Percentiles rank a stretch among this genome's conserved stretches.
Conservation (phyloP, 192 early-diverging fungal genomes). For the Mortierella hygrophila region DNA sequence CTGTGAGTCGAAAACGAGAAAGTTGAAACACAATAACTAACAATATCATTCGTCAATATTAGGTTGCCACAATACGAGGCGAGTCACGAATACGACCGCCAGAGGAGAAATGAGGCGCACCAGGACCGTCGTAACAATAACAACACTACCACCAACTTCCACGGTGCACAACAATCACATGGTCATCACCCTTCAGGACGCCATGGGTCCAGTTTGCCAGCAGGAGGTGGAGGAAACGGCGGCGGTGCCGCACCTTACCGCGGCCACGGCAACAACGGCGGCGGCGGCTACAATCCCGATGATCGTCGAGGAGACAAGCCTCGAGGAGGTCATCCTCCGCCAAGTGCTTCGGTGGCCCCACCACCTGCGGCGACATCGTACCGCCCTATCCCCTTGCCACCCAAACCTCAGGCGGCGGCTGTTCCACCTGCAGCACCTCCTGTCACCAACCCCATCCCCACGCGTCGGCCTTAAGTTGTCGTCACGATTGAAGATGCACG, state of each 20-base stretch:
- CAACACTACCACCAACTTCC: slow-evolving; percentile 22
- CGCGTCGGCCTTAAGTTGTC: not conserved
- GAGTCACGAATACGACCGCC: slow-evolving; percentile 84
- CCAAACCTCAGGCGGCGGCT: slow-evolving; percentile 28
- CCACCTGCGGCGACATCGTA: slow-evolving; percentile 11
- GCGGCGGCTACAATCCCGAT: slow-evolving; percentile 15
- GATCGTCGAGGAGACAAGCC: slow-evolving; percentile 46
- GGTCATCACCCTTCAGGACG: slow-evolving; percentile 25
- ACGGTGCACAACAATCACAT: slow-evolving; percentile 4
- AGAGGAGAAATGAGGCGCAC: slow-evolving; percentile 53
- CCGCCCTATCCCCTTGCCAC: slow-evolving; percentile 46
- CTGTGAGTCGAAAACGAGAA: not conserved
- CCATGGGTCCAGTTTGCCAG: slow-evolving; percentile 9
- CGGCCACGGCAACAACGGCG: not conserved
- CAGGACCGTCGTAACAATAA: slow-evolving; percentile 37
- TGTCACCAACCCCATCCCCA: not conserved
- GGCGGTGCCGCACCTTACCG: not conserved
- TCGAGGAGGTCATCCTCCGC: slow-evolving; percentile 11
- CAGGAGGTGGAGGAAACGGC: slow-evolving; percentile 10
- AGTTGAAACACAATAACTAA: not conserved
- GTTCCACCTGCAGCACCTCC: slow-evolving; percentile 27
- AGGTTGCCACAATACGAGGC: slow-evolving; percentile 81
- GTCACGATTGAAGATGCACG: not conserved
- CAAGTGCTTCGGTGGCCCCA: slow-evolving; percentile 2
- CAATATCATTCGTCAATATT: not conserved